phyloP scores from a whole-genome alignment of 306 rosid genomes.

The Fragaria ananassa region DNA sequence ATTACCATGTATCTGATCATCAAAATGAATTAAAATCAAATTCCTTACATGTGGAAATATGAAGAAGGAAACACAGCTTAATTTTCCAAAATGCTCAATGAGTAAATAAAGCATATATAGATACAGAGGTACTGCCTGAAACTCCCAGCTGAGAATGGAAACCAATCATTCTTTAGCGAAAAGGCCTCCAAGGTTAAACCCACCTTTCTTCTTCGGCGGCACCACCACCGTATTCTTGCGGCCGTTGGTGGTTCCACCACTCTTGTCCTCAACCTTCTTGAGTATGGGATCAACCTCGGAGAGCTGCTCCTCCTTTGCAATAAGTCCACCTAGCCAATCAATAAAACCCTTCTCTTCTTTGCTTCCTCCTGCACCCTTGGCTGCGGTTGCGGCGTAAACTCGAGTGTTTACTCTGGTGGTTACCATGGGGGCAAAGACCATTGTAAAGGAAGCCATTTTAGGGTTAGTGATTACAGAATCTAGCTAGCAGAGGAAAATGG shows the following conservation, averaged over 20 bases:
- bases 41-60: conserved; percentile 18
- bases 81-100: conserved; percentile 21
- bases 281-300: conserved; percentile 73
- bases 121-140: conserved; percentile 3
- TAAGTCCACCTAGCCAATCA: conserved; percentile 73
- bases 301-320: conserved; percentile 69
- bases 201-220: conserved; percentile 76
- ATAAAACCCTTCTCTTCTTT: conserved; percentile 64
- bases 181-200: conserved; percentile 60
- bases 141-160: neutral
- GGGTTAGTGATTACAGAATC: neutral
- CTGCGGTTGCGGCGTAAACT: conserved; percentile 55
- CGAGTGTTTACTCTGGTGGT: conserved; percentile 33
- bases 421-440: conserved; percentile 53
- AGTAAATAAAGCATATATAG: conserved; percentile 21
- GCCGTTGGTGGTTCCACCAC: conserved; percentile 28
- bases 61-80: conserved; percentile 21
- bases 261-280: conserved; percentile 73
- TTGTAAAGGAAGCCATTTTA: conserved; percentile 67
- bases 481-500: conserved; percentile 5
- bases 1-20: conserved; percentile 7
- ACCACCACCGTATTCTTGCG: conserved; percentile 49
- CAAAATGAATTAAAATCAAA: conserved; percentile 34
- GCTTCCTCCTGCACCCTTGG: conserved; percentile 53
- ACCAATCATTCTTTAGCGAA: conserved; percentile 57